Evolutionary conservation across 495 filamentous ascomycete genomes (phyloP).

Genomic region (Penicillium subrubescens): DNA sequence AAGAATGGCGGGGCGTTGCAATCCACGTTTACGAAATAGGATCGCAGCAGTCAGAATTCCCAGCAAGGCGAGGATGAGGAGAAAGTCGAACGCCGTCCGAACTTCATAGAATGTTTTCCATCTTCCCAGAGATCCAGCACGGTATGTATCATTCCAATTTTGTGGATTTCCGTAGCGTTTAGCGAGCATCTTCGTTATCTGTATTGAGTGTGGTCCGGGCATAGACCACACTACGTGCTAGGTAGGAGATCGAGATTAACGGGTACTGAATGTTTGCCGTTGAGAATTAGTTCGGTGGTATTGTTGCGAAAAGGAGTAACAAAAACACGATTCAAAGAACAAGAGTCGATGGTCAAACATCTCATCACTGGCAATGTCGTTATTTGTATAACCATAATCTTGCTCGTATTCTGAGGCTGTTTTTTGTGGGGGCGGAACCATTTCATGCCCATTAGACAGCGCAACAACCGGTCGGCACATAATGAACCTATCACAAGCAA

Average conservation of each 20-base stretch:
- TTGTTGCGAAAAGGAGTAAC: not conserved
- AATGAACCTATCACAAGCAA: not conserved
- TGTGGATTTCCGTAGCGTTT: not conserved
- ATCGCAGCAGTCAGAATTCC: not conserved
- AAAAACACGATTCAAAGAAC: not conserved
- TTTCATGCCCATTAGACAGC: not conserved
- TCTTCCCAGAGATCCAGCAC: not conserved
- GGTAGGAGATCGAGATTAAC: not conserved
- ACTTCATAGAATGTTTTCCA: not conserved
- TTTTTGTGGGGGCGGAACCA: not conserved
- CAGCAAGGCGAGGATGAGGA: not conserved
- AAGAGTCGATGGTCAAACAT: not conserved
- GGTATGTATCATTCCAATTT: not conserved
- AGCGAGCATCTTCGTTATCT: not conserved
- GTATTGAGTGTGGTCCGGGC: not conserved
- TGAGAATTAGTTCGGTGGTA: not conserved
- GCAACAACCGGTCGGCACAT: too few species aligned
- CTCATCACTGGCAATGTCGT: not conserved
- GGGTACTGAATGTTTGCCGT: not conserved
- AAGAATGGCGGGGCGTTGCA: not conserved
- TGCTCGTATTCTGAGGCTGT: not conserved
- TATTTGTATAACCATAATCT: not conserved
- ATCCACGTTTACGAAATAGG: not conserved
- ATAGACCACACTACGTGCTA: not conserved
- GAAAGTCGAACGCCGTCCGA: not conserved